Conservation (phyloP, 2,329 filamentous ascomycete genomes). For the Alternaria angustiovoidea region DNA sequence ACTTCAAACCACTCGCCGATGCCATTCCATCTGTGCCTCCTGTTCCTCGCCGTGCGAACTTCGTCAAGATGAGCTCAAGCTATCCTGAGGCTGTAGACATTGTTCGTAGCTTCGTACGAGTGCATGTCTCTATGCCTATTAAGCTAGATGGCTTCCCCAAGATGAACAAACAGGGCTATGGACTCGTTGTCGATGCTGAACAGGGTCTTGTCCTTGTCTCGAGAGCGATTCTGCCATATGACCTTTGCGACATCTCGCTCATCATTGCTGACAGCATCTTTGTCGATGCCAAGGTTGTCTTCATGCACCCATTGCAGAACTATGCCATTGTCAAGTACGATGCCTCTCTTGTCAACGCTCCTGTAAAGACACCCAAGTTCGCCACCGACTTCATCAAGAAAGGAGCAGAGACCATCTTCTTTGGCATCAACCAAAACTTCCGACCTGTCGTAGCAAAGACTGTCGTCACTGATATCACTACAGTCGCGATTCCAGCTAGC, state of each 20-base stretch:
- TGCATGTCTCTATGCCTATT: slow-evolving; percentile 90
- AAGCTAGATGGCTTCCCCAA: slow-evolving; percentile 98
- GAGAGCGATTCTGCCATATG: slow-evolving; percentile 91
- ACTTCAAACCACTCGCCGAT: slow-evolving; percentile 86
- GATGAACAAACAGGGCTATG: slow-evolving; percentile 92
- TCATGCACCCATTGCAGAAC: slow-evolving; percentile 95
- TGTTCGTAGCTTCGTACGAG: slow-evolving; percentile 92
- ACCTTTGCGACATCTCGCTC: slow-evolving; percentile 94
- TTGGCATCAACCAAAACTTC: slow-evolving; percentile 97
- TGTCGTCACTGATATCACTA: slow-evolving; percentile 95
- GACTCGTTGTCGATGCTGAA: slow-evolving; percentile 94
- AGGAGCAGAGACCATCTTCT: slow-evolving; percentile 92
- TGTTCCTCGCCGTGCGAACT: slow-evolving; percentile 80
- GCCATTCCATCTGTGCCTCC: slow-evolving; percentile 77
- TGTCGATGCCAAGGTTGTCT: slow-evolving; percentile 91
- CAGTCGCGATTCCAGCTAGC: slow-evolving; percentile 94
- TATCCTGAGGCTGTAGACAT: slow-evolving; percentile 92
- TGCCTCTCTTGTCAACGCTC: slow-evolving; percentile 88
- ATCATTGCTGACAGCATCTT: slow-evolving; percentile 97
- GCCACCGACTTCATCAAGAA: slow-evolving; percentile 85
- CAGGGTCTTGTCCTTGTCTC: slow-evolving; percentile 96
- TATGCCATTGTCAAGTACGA: slow-evolving; percentile 97
- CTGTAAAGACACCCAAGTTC: slow-evolving; percentile 86
- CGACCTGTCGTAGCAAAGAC: slow-evolving; percentile 93
- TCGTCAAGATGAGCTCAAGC: slow-evolving; percentile 88